A percentile compares a stretch with the other conserved stretches of the same genome.
phyloP scores from a whole-genome alignment of 768 basidiomycete genomes.

The Rhodotorula toruloides region DNA sequence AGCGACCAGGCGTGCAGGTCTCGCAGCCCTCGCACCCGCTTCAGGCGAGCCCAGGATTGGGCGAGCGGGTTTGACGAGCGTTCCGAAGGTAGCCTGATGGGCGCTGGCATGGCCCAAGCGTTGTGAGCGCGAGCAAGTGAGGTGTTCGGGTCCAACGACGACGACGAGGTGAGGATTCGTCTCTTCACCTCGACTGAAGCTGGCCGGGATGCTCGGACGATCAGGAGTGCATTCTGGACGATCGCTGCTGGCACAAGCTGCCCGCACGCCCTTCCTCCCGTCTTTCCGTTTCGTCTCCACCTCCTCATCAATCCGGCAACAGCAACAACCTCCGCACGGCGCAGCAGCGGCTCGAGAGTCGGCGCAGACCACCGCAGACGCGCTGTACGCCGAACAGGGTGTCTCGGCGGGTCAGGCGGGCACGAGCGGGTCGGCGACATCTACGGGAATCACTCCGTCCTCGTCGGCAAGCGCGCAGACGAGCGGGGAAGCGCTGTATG shows the following conservation, averaged over 20 bases:
- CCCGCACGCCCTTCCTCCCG: too few relatives aligned
- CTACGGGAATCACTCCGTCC: too few relatives aligned
- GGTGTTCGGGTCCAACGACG: too few relatives aligned
- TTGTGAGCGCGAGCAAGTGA: background rate
- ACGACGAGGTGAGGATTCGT: too few relatives aligned
- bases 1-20: constrained; percentile 2
- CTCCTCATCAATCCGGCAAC: background rate
- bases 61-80: background rate
- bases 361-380: background rate
- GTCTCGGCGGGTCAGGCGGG: too few relatives aligned
- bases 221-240: too few relatives aligned
- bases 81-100: constrained; percentile 12
- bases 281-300: background rate
- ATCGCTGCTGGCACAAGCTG: too few relatives aligned
- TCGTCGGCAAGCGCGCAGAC: too few relatives aligned
- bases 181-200: too few relatives aligned
- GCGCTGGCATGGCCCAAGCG: background rate
- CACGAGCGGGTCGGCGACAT: too few relatives aligned
- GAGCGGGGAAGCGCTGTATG: background rate
- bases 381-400: background rate
- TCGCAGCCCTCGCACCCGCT: background rate
- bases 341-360: background rate
- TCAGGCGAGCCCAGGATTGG: background rate
- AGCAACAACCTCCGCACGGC: background rate
- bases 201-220: too few relatives aligned